phyloP scores from a whole-genome alignment of 306 rosid species.

The Citrullus mucosospermus region DNA sequence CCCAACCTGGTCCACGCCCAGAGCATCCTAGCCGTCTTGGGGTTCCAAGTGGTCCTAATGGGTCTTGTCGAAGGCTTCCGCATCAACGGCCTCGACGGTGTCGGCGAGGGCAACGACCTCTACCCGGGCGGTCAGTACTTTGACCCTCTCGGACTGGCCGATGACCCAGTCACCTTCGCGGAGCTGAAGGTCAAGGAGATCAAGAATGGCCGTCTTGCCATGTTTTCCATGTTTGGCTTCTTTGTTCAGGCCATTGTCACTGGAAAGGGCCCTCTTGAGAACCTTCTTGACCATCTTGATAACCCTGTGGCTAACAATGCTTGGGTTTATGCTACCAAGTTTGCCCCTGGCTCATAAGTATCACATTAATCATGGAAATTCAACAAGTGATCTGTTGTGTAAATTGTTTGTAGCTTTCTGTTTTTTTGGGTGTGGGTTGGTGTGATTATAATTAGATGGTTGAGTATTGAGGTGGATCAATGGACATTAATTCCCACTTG shows the following conservation, averaged over 20 bases:
- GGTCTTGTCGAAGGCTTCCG: neutral
- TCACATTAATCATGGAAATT: neutral
- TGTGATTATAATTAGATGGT: neutral
- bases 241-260: slow-evolving; percentile 4
- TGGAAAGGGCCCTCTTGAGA: neutral
- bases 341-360: neutral
- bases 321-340: slow-evolving; percentile 7
- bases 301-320: slow-evolving; percentile 3
- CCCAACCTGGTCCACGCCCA: slow-evolving; percentile 1
- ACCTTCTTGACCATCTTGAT: neutral
- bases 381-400: neutral
- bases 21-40: neutral
- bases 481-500: slow-evolving; percentile 1
- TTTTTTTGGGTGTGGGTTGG: neutral
- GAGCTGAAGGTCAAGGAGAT: slow-evolving; percentile 5
- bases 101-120: neutral
- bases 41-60: slow-evolving; percentile 2
- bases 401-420: neutral
- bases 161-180: neutral
- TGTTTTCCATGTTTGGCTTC: slow-evolving; percentile 8
- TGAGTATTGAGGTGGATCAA: neutral
- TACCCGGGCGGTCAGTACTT: slow-evolving; percentile 6
- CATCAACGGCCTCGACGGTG: slow-evolving; percentile 5
- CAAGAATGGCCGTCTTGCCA: slow-evolving; percentile 2
- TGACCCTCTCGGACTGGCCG: slow-evolving; percentile 1